Conservation (phyloP, 2,329 filamentous ascomycete species). For the Harringtonia aguacate region DNA sequence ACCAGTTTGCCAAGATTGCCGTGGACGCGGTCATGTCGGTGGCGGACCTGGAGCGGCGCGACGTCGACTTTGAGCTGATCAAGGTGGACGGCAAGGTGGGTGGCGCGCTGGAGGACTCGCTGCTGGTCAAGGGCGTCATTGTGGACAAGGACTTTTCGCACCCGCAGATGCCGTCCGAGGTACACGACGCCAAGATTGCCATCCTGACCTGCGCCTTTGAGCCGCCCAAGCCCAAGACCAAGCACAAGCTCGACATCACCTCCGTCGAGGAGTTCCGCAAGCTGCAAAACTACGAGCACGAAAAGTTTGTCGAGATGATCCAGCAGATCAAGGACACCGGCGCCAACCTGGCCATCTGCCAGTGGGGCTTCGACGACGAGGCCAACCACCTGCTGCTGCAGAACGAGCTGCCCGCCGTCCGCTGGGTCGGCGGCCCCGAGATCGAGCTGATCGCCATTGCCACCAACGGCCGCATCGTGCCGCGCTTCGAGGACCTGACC, state of each 20-base stretch:
- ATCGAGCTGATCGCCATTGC: constrained; percentile 98
- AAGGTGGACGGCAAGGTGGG: constrained; percentile 99
- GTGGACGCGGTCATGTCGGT: constrained; percentile 96
- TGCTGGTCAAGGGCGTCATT: constrained; percentile 95
- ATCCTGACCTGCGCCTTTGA: constrained; percentile 98
- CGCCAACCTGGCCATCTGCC: constrained; percentile 94
- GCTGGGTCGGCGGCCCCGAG: constrained; percentile 97
- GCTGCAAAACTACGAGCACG: constrained; percentile 86
- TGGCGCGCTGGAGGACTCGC: constrained; percentile 81
- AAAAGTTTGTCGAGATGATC: constrained; percentile 98
- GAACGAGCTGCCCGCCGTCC: constrained; percentile 88
- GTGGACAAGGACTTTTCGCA: constrained; percentile 99
- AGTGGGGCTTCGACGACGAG: constrained; percentile 99
- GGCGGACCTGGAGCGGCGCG: constrained; percentile 88
- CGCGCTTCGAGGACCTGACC: constrained; percentile 89
- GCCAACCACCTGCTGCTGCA: constrained; percentile 95
- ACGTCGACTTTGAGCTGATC: constrained; percentile 98
- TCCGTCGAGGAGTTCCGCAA: constrained; percentile 98
- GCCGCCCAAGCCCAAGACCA: constrained; percentile 98
- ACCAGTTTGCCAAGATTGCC: constrained; percentile 95
- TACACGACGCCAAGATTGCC: constrained; percentile 90
- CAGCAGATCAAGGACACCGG: constrained; percentile 95
- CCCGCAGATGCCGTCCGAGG: constrained; percentile 96
- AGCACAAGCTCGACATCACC: constrained; percentile 97
- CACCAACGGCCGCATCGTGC: constrained; percentile 95